These are phyloP conservation scores for Tolypocladium guangdongense DNA, from an alignment of 2,329 filamentous ascomycete genomes.

Conservation along the genomic window DNA sequence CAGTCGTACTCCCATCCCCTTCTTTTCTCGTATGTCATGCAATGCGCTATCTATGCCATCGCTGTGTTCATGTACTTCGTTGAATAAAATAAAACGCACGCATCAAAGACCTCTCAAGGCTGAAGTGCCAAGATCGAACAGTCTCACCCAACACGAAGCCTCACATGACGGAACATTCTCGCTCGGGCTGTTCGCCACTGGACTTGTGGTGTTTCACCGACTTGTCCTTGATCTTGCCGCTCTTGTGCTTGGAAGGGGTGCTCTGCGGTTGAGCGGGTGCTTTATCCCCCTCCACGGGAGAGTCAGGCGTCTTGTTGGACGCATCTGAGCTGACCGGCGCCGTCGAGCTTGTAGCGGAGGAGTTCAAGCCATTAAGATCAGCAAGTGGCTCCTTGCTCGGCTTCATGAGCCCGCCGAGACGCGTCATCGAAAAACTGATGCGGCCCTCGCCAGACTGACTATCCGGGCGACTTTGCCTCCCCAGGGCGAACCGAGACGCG, in stretches of 20 bases:
- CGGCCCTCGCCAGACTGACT: slow-evolving; percentile 49
- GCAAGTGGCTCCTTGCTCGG: slow-evolving; percentile 34
- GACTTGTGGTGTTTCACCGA: slow-evolving; percentile 22
- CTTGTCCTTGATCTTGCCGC: slow-evolving; percentile 28
- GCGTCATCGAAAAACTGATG: slow-evolving; percentile 45
- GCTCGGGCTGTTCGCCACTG: slow-evolving; percentile 26
- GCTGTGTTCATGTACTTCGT: background rate
- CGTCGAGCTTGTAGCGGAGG: slow-evolving; percentile 15
- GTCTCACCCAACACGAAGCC: background rate
- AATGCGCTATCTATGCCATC: background rate
- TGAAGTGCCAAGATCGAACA: background rate
- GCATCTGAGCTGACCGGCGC: slow-evolving; percentile 13
- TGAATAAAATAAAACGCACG: background rate
- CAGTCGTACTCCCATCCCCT: background rate
- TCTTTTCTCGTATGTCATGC: background rate
- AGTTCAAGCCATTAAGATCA: slow-evolving; percentile 14
- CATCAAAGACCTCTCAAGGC: background rate
- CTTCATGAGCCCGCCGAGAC: slow-evolving; percentile 40
- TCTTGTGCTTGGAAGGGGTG: slow-evolving; percentile 17
- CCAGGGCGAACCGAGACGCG: slow-evolving; percentile 41
- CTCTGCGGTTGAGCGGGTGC: slow-evolving; percentile 3
- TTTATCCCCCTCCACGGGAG: slow-evolving; percentile 10
- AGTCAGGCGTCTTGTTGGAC: slow-evolving; percentile 9
- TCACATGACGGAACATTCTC: slow-evolving; percentile 39
- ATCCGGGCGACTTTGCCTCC: slow-evolving; percentile 39